Percentiles rank a stretch among this genome's conserved stretches.
phyloP scores from a whole-genome alignment of 2,329 filamentous ascomycete genomes.

The Alternaria gaisen region DNA sequence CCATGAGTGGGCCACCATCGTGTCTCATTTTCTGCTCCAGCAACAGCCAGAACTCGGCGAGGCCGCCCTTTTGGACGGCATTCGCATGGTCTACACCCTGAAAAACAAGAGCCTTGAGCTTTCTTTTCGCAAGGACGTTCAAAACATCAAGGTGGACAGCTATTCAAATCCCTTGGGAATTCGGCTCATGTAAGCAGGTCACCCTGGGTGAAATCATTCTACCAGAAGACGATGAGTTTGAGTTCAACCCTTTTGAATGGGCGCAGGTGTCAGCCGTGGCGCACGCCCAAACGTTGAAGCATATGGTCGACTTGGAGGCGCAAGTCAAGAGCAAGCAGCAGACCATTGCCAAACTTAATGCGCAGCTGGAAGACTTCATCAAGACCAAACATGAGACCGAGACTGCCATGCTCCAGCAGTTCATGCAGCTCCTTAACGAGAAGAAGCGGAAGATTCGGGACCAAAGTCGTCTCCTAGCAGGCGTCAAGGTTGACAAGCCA shows the following conservation, averaged over 20 bases:
- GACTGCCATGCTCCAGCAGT: constrained; percentile 72
- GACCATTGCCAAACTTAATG: constrained; percentile 66
- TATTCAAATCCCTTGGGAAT: not conserved
- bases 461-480: constrained; percentile 70
- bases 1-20: constrained; percentile 72
- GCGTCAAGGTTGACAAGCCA: constrained; percentile 58
- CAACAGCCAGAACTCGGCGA: constrained; percentile 53
- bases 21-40: constrained; percentile 66
- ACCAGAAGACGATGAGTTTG: constrained; percentile 63
- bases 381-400: constrained; percentile 73
- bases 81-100: constrained; percentile 68
- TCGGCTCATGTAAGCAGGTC: constrained; percentile 28
- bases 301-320: constrained; percentile 55
- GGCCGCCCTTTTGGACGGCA: constrained; percentile 59
- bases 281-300: constrained; percentile 56
- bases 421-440: constrained; percentile 74
- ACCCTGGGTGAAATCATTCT: constrained; percentile 74
- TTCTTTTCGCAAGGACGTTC: constrained; percentile 67
- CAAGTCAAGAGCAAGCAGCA: constrained; percentile 61
- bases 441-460: constrained; percentile 83
- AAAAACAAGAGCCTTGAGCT: constrained; percentile 65
- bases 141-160: constrained; percentile 71
- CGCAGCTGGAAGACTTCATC: constrained; percentile 72
- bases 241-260: constrained; percentile 75
- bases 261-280: constrained; percentile 66